These are phyloP conservation scores for Iberis pinnata DNA, from an alignment of 345 rosid species.

Conservation along the genomic window DNA sequence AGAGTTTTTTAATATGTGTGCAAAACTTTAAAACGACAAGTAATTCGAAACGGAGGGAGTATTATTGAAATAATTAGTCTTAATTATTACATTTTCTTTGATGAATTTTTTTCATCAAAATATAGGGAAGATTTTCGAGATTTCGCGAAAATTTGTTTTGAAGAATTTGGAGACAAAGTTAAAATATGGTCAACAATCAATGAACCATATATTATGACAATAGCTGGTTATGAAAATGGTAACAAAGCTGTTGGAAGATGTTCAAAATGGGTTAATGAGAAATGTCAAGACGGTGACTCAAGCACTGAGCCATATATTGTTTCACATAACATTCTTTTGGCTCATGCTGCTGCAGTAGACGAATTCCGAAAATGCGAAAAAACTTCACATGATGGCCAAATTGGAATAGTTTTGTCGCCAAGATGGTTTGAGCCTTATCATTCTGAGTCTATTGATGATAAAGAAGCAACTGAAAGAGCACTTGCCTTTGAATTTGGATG, in stretches of 20 bases:
- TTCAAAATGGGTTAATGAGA: slow-evolving; percentile 25
- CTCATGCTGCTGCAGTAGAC: slow-evolving; percentile 36
- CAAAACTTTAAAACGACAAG: too few species aligned
- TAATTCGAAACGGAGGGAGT: too few species aligned
- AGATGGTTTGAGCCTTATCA: slow-evolving; percentile 33
- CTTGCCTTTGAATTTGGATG: slow-evolving; percentile 29
- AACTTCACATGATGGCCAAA: slow-evolving; percentile 18
- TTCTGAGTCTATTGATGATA: slow-evolving; percentile 13
- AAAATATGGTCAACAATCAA: slow-evolving; percentile 50
- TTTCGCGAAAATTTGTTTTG: slow-evolving; percentile 35
- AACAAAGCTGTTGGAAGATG: slow-evolving; percentile 35
- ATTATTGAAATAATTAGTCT: too few species aligned
- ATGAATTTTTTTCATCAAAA: too few species aligned
- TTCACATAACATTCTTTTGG: slow-evolving; percentile 32
- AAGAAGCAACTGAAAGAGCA: slow-evolving; percentile 28
- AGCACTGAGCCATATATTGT: slow-evolving; percentile 32
- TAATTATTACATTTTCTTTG: too few species aligned
- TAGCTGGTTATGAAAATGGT: slow-evolving; percentile 34
- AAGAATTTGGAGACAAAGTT: slow-evolving; percentile 44
- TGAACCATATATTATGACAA: slow-evolving; percentile 33
- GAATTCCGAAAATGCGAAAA: slow-evolving; percentile 30
- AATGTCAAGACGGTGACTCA: slow-evolving; percentile 30
- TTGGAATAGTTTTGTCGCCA: slow-evolving; percentile 32
- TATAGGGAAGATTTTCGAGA: slow-evolving; percentile 42
- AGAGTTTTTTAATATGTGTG: too few species aligned